Percentiles rank a stretch among this genome's conserved stretches.
Conservation (phyloP, 768 basidiomycete species). For the Phylloporus sp. region DNA sequence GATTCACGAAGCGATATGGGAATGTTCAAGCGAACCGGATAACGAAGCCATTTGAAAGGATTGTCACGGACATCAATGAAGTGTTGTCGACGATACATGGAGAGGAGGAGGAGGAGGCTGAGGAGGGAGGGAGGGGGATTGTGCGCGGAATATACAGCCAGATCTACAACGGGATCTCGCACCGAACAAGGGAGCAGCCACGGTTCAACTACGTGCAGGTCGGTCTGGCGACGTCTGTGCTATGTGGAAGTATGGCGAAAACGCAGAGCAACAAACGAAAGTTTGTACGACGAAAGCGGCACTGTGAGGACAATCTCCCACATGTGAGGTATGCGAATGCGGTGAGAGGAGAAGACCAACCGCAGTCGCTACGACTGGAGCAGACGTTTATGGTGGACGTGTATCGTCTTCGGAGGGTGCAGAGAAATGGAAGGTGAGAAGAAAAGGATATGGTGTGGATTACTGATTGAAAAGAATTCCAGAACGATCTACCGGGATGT, state of each 20-base stretch:
- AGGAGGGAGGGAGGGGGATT: too few relatives aligned
- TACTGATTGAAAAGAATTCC: too few relatives aligned
- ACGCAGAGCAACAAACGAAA: not conserved
- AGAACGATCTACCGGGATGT: too few relatives aligned
- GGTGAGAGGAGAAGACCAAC: not conserved
- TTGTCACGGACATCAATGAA: not conserved
- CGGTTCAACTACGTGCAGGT: slow-evolving; percentile 3
- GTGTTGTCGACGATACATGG: too few relatives aligned
- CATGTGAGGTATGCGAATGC: not conserved
- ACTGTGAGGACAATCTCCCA: not conserved
- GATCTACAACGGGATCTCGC: slow-evolving; percentile 2
- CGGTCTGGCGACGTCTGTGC: not conserved
- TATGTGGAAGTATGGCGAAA: not conserved
- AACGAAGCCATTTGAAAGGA: not conserved
- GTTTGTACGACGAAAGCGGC: not conserved
- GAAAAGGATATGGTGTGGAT: too few relatives aligned
- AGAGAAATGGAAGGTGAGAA: not conserved
- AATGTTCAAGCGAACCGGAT: not conserved
- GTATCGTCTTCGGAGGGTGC: not conserved
- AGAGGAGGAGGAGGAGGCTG: too few relatives aligned
- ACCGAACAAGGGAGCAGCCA: not conserved
- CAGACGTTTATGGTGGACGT: slow-evolving; percentile 1
- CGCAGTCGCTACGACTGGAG: not conserved
- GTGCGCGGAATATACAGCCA: not conserved
- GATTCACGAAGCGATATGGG: not conserved